phyloP scores from a whole-genome alignment of 768 basidiomycete genomes.

The Suillus discolor region DNA sequence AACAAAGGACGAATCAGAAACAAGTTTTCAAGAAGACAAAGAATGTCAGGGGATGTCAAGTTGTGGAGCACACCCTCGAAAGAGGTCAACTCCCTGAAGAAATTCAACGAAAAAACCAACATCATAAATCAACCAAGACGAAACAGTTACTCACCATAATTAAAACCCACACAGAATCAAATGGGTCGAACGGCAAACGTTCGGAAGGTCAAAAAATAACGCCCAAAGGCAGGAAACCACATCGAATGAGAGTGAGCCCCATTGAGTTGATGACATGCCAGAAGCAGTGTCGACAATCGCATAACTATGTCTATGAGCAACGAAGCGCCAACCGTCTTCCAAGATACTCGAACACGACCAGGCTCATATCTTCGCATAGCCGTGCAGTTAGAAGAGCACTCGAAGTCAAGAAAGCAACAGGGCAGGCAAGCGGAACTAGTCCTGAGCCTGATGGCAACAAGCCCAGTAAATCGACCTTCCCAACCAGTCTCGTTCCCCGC shows the following conservation, averaged over 20 bases:
- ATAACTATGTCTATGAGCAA: constrained; percentile 92
- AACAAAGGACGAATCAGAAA: constrained; percentile 15
- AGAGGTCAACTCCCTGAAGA: constrained; percentile 88
- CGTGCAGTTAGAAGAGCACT: constrained; percentile 44
- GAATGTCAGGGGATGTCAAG: constrained; percentile 51
- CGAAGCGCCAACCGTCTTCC: constrained; percentile 43
- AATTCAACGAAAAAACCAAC: constrained; percentile 68
- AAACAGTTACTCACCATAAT: constrained; percentile 27
- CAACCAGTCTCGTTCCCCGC: constrained; percentile 52
- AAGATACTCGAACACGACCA: constrained; percentile 47
- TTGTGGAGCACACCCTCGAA: constrained; percentile 72
- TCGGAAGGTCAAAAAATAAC: constrained; percentile 54
- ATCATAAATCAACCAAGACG: constrained; percentile 48
- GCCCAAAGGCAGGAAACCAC: constrained; percentile 25
- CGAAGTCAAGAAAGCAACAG: constrained; percentile 49
- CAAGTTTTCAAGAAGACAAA: background rate
- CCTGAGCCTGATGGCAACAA: constrained; percentile 20
- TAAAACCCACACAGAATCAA: constrained; percentile 11
- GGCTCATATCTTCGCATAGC: constrained; percentile 80
- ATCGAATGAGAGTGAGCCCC: constrained; percentile 89
- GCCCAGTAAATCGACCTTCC: constrained; percentile 50
- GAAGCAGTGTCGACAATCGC: constrained; percentile 62
- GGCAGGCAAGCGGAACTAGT: constrained; percentile 52
- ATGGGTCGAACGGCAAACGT: constrained; percentile 52
- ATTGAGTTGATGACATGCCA: constrained; percentile 70